Percentiles rank a stretch among this genome's conserved stretches.
These are phyloP conservation scores for Paracoccidioides brasiliensis DNA, from an alignment of 2,329 filamentous ascomycete genomes.

Conservation along the genomic window DNA sequence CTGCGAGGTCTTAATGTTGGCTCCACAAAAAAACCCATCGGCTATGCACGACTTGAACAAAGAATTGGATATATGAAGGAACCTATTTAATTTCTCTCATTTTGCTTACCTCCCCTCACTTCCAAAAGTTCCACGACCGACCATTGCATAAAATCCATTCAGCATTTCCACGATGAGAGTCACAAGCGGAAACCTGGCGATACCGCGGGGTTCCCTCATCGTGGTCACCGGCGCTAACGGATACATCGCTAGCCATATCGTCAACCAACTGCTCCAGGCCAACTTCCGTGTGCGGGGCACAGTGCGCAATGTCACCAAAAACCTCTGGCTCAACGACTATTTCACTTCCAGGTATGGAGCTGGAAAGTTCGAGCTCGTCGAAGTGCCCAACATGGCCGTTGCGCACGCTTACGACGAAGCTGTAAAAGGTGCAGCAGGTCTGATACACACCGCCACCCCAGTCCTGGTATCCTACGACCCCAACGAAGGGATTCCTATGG, in stretches of 20 bases:
- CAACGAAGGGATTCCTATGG: not conserved
- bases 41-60: too few species aligned
- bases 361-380: not conserved
- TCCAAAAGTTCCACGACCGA: too few species aligned
- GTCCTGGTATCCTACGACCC: constrained; percentile 1
- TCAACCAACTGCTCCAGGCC: constrained; percentile 27
- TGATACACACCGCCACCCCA: constrained; percentile 2
- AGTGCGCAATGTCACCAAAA: constrained; percentile 18
- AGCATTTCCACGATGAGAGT: not conserved
- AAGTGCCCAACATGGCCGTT: constrained; percentile 3
- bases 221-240: constrained; percentile 38
- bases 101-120: too few species aligned
- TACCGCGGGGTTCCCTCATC: constrained; percentile 22
- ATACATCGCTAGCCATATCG: constrained; percentile 33
- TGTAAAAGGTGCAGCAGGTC: constrained; percentile 1
- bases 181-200: constrained; percentile 3
- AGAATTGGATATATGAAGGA: too few species aligned
- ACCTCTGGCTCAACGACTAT: not conserved
- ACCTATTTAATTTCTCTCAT: too few species aligned
- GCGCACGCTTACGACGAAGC: constrained; percentile 2
- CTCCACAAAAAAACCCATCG: too few species aligned
- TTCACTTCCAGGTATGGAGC: not conserved
- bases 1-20: too few species aligned
- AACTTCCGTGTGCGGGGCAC: constrained; percentile 37
- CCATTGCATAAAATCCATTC: not conserved